Evolutionary conservation across 495 filamentous ascomycete genomes (phyloP), one percentile per base, ranked within the genome.

Genomic region (Aspergillus nanangensis): DNA sequence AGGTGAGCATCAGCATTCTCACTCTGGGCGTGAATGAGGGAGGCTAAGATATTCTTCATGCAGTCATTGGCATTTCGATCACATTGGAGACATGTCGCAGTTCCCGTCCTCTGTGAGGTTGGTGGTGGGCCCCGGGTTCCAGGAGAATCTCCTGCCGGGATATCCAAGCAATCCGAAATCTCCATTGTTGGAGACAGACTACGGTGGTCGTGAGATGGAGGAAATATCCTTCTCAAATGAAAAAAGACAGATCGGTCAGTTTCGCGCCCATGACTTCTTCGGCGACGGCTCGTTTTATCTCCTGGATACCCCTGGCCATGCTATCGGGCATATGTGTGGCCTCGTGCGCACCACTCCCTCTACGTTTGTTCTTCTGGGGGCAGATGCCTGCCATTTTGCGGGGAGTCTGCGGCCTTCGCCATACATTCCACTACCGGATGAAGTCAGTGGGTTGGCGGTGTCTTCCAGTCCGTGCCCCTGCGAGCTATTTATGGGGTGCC

Each of bases 1-100:
- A n/a, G n/a, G n/a, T n/a, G n/a, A n/a, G n/a, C 36, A 73, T 80
- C n/a, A 75, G 65, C 10, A 67, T 85, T 25, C 67, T 85, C n/a
- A n/a, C n/a, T n/a, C n/a, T n/a, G n/a, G n/a, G n/a, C n/a, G n/a
- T n/a, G n/a, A n/a, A n/a, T n/a, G n/a, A n/a, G n/a, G n/a, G n/a
- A n/a, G n/a, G n/a, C n/a, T n/a, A n/a, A n/a, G n/a, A n/a, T n/a
- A n/a, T n/a, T n/a, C 23, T 20, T 5, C n/a, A n/a, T n/a, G 3
- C 18, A 44, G 42, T 14, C 45, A 83, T 47, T 58, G 60, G 41
- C 83, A 86, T 54, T 77, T 77, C 47, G 82, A 85, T 51, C 83
- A 86, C 53, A 67, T 65, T 7, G 82, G 81, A 9, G 71, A 84
- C 41, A 66, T 72, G 3, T 63, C 66, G 0, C 68, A 51, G 1